phyloP scores from a whole-genome alignment of 2,329 filamentous ascomycete species.

The Thielaviopsis euricoi region DNA sequence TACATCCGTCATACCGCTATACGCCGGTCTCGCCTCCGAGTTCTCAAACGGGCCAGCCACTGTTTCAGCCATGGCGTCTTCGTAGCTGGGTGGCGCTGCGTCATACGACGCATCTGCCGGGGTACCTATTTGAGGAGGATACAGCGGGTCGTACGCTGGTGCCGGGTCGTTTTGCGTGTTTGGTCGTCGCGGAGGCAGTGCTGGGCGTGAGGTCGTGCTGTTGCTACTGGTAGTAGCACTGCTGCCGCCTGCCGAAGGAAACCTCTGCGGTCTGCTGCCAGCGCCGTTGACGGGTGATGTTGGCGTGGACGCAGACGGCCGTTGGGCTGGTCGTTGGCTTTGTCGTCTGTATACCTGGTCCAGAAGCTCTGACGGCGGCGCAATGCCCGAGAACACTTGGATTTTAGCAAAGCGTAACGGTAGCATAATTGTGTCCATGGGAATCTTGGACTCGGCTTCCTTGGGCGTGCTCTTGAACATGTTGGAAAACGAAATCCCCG shows the following conservation, averaged over 20 bases:
- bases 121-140: constrained; percentile 39
- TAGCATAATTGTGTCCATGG: constrained; percentile 58
- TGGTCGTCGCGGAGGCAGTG: constrained; percentile 14
- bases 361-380: constrained; percentile 60
- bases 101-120: constrained; percentile 33
- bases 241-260: neutral
- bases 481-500: neutral
- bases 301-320: neutral
- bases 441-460: constrained; percentile 15
- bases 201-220: constrained; percentile 14
- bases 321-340: neutral
- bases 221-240: neutral
- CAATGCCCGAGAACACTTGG: constrained; percentile 75
- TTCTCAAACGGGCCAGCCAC: constrained; percentile 53
- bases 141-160: constrained; percentile 31
- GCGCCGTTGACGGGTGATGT: neutral
- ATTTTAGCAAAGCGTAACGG: constrained; percentile 60
- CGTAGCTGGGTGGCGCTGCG: constrained; percentile 86
- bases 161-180: constrained; percentile 11
- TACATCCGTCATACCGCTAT: constrained; percentile 42
- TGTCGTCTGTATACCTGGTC: neutral
- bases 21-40: constrained; percentile 43
- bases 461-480: constrained; percentile 6
- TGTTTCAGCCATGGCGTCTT: constrained; percentile 74
- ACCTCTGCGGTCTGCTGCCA: neutral